Base-by-base conservation (phyloP, 805 yeast genomes). In the Grigorovia transvaalensis region DNA sequence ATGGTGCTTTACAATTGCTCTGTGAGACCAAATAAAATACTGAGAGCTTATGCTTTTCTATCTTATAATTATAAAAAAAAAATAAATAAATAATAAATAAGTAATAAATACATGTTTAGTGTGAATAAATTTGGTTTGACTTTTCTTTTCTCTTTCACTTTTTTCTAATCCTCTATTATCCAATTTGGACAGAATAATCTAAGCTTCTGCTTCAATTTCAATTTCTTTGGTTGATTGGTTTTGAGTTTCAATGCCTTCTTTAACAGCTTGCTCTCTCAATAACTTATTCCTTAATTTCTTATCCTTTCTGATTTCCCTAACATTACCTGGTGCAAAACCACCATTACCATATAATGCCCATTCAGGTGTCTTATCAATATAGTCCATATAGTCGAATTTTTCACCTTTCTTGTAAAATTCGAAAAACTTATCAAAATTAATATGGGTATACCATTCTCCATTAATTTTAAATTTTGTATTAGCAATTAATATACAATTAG, bases 281-380 rank as follows among this genome's bases (percentile, higher is more conserved):
- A 45, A 15, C 30, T 53, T 53, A 13, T 51, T 53, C 18, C 44
- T 19, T 19, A 50, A 83, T 43, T 82, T 83, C 61, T 82, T 82
- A 29, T 62, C 65, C 50, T 60, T 62, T 58, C 88, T 74, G 59
- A 77, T 80, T 57, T 71, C 82, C 61, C 83, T 76, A 0, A 81
- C 79, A 67, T 89, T 96, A 2, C 76, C 87, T 2, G 97, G 97
- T 58, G 84, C 88, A 72, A 89, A 89, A 0, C 97, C 97, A 17
- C 88, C 96, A 20, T 90, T 80, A 1, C 96, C 97, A 79, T 88
- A 89, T 53, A 82, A 76, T 0, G 97, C 96, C 96, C 96, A 89
- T 33, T 76, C 79, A 0, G 96, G 96, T 0, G 97, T 89, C 58
- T 81, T 82, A 15, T 81, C 74, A 30, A 84, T 73, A 65, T 89